phyloP scores from a whole-genome alignment of 1,284 basidiomycete genomes.

The Golubevia sp. region DNA sequence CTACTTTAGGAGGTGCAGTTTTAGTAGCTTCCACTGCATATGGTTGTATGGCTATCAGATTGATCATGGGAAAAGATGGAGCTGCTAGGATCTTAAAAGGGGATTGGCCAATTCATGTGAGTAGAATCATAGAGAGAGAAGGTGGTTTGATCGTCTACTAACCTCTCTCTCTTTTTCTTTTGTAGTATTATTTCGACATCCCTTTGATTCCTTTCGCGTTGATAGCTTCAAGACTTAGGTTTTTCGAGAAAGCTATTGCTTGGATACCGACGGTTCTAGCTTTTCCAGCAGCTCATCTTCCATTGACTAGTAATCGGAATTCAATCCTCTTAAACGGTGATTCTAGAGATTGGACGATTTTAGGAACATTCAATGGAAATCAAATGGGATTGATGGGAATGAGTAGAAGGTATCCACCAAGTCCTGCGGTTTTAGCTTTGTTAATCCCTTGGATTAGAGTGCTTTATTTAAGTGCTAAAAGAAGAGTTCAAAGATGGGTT shows the following conservation, averaged over 20 bases:
- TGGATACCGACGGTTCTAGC: constrained; percentile 45
- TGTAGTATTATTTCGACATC: constrained; percentile 49
- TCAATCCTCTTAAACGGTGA: constrained; percentile 26
- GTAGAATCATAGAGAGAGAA: background rate
- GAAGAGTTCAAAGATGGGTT: constrained; percentile 25
- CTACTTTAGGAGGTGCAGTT: constrained; percentile 18
- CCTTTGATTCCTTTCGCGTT: constrained; percentile 54
- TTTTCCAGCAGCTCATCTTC: constrained; percentile 25
- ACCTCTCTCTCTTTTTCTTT: background rate
- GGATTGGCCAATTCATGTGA: constrained; percentile 34
- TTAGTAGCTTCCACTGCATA: constrained; percentile 33
- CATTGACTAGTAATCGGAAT: constrained; percentile 11
- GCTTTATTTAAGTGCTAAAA: constrained; percentile 40
- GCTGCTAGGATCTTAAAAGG: constrained; percentile 21
- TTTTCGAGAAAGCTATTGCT: constrained; percentile 39
- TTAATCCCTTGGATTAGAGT: constrained; percentile 46
- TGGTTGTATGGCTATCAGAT: constrained; percentile 35
- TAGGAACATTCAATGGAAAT: too few relatives aligned
- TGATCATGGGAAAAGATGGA: constrained; percentile 32
- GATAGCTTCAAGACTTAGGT: constrained; percentile 30
- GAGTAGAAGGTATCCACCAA: constrained; percentile 2
- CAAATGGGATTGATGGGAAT: background rate
- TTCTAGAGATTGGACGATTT: background rate
- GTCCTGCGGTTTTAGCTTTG: constrained; percentile 13
- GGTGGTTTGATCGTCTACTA: background rate